These are phyloP conservation scores for Aureobasidium mangrovei DNA, from an alignment of 2,329 filamentous ascomycete genomes.

Conservation along the genomic window DNA sequence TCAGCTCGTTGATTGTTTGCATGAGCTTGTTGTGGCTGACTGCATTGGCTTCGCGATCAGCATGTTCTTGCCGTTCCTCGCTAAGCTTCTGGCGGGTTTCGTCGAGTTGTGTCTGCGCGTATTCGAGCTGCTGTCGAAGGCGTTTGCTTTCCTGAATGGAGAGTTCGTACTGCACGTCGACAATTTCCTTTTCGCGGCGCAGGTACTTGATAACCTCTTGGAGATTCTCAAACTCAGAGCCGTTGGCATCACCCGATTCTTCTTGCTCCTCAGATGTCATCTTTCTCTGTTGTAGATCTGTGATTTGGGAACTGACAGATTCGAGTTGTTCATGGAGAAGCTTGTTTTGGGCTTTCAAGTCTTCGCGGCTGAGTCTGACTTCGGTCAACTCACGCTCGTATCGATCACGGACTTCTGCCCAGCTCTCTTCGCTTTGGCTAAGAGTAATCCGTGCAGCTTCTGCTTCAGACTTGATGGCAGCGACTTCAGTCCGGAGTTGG, in stretches of 20 bases:
- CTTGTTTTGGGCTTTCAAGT: slow-evolving; percentile 81
- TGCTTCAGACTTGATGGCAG: slow-evolving; percentile 67
- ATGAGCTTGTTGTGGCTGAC: slow-evolving; percentile 83
- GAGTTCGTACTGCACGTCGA: slow-evolving; percentile 91
- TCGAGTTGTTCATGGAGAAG: slow-evolving; percentile 85
- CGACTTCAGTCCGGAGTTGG: slow-evolving; percentile 68
- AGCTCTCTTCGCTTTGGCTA: slow-evolving; percentile 73
- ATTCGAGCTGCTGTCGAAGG: slow-evolving; percentile 81
- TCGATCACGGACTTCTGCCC: slow-evolving; percentile 70
- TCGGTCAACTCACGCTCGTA: slow-evolving; percentile 80
- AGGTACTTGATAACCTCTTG: slow-evolving; percentile 88
- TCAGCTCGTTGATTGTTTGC: slow-evolving; percentile 91
- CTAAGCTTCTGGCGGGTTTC: slow-evolving; percentile 82
- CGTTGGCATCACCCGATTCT: slow-evolving; percentile 35
- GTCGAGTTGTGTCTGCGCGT: slow-evolving; percentile 79
- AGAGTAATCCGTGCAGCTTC: slow-evolving; percentile 77
- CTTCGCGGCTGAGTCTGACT: slow-evolving; percentile 68
- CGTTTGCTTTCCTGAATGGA: slow-evolving; percentile 82
- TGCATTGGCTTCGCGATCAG: slow-evolving; percentile 63
- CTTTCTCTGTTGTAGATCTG: slow-evolving; percentile 68
- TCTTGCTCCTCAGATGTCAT: slow-evolving; percentile 45
- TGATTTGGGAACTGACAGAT: slow-evolving; percentile 67
- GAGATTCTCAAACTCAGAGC: slow-evolving; percentile 49
- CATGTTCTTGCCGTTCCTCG: slow-evolving; percentile 71
- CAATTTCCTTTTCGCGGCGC: slow-evolving; percentile 91